phyloP scores from a whole-genome alignment of 2,329 filamentous ascomycete species.

The Monosporascus sp. region DNA sequence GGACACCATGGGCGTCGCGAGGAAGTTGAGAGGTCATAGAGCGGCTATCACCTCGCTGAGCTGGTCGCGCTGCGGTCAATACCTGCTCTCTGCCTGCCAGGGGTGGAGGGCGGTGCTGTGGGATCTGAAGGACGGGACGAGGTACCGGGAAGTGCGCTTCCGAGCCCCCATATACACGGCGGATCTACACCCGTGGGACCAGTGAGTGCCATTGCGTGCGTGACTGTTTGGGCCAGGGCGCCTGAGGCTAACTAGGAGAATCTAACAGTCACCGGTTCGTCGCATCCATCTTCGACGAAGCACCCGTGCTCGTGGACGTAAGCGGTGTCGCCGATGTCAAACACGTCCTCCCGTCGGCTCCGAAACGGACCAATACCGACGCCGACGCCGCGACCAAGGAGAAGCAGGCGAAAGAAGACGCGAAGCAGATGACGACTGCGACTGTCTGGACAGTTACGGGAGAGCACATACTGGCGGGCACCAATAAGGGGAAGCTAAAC shows the following conservation, averaged over 20 bases:
- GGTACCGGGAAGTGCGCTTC: constrained; percentile 81
- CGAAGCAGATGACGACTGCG: constrained; percentile 90
- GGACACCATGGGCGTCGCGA: constrained; percentile 93
- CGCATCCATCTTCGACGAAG: constrained; percentile 87
- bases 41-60: constrained; percentile 90
- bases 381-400: constrained; percentile 66
- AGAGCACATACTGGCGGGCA: constrained; percentile 85
- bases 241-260: constrained; percentile 14
- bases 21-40: constrained; percentile 89
- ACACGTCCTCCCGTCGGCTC: constrained; percentile 73
- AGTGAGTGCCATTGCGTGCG: constrained; percentile 46
- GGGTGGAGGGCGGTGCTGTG: constrained; percentile 96
- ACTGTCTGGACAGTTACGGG: constrained; percentile 82
- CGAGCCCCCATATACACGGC: constrained; percentile 93
- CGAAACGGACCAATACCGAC: constrained; percentile 66
- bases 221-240: neutral
- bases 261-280: constrained; percentile 71
- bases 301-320: constrained; percentile 82
- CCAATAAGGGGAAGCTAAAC: constrained; percentile 93
- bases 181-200: constrained; percentile 86
- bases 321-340: constrained; percentile 65
- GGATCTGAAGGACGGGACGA: constrained; percentile 69
- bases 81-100: constrained; percentile 86
- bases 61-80: constrained; percentile 89
- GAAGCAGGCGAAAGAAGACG: constrained; percentile 85